phyloP scores from a whole-genome alignment of 352 stramenopile genomes.

The Phytopythium litorale region DNA sequence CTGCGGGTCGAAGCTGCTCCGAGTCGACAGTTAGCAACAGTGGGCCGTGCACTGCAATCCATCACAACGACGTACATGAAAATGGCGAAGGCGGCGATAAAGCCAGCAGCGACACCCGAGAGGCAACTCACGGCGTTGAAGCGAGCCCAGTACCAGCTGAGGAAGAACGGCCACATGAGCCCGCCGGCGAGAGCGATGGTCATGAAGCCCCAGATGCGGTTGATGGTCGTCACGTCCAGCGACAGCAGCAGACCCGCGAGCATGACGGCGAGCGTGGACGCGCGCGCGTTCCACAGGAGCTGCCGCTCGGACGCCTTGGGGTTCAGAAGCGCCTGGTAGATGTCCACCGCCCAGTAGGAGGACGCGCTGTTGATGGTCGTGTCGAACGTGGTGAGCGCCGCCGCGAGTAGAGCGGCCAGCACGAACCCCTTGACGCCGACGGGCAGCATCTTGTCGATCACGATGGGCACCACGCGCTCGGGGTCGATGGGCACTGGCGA shows the following conservation, averaged over 20 bases:
- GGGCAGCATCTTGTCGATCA: slow-evolving; percentile 73
- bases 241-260: slow-evolving; percentile 52
- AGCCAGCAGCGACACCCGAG: slow-evolving; percentile 44
- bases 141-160: slow-evolving; percentile 77
- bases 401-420: slow-evolving; percentile 60
- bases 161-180: slow-evolving; percentile 73
- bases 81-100: slow-evolving; percentile 44
- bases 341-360: slow-evolving; percentile 80
- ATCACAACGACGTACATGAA: slow-evolving; percentile 49
- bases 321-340: slow-evolving; percentile 73
- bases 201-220: slow-evolving; percentile 81
- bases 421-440: slow-evolving; percentile 64
- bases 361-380: slow-evolving; percentile 77
- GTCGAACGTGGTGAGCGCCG: slow-evolving; percentile 77
- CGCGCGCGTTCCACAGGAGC: slow-evolving; percentile 59
- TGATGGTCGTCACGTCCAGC: slow-evolving; percentile 70
- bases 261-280: slow-evolving; percentile 61
- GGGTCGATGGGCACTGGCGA: slow-evolving; percentile 56
- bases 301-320: slow-evolving; percentile 48
- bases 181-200: slow-evolving; percentile 66
- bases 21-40: background rate
- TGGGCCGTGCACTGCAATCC: background rate
- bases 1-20: slow-evolving; percentile 38
- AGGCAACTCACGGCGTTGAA: slow-evolving; percentile 72
- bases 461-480: slow-evolving; percentile 66